Conservation (phyloP, 805 yeast genomes). For the Starmera pachycereana region DNA sequence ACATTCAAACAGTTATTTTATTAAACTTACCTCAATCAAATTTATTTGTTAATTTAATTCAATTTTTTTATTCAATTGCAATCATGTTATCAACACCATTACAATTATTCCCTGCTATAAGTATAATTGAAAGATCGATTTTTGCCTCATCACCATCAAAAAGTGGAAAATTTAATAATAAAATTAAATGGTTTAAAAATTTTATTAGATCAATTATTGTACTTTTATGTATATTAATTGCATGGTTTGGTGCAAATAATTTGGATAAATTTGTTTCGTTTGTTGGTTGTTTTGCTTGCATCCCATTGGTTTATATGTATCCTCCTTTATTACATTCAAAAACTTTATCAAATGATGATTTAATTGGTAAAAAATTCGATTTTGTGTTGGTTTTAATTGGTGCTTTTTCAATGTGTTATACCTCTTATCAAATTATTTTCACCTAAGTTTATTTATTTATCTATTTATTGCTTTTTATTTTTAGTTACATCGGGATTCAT, state of each 20-base stretch:
- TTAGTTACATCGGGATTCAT: too few relatives aligned
- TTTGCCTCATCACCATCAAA: slow-evolving; percentile 32
- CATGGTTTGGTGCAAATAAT: slow-evolving; percentile 58
- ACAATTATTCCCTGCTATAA: slow-evolving; percentile 70
- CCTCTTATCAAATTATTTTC: slow-evolving; percentile 47
- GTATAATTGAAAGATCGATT: slow-evolving; percentile 55
- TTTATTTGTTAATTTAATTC: slow-evolving; percentile 51
- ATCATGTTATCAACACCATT: slow-evolving; percentile 73
- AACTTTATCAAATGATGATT: slow-evolving; percentile 32
- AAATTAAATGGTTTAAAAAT: slow-evolving; percentile 61
- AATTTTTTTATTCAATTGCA: slow-evolving; percentile 63
- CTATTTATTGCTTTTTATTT: not conserved
- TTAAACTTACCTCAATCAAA: slow-evolving; percentile 63
- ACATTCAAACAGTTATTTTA: slow-evolving; percentile 57
- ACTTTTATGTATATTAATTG: slow-evolving; percentile 40
- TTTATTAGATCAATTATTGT: slow-evolving; percentile 46
- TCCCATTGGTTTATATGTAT: slow-evolving; percentile 77
- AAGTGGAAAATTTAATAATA: slow-evolving; percentile 40
- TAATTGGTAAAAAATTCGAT: slow-evolving; percentile 34
- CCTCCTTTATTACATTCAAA: slow-evolving; percentile 69
- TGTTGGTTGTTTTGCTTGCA: slow-evolving; percentile 79
- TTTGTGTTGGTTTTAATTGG: slow-evolving; percentile 44
- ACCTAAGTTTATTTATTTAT: slow-evolving; percentile 4
- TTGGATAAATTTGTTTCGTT: slow-evolving; percentile 69
- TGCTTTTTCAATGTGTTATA: slow-evolving; percentile 50